phyloP scores from a whole-genome alignment of 2,329 filamentous ascomycete species.

The Scedosporium boydii region DNA sequence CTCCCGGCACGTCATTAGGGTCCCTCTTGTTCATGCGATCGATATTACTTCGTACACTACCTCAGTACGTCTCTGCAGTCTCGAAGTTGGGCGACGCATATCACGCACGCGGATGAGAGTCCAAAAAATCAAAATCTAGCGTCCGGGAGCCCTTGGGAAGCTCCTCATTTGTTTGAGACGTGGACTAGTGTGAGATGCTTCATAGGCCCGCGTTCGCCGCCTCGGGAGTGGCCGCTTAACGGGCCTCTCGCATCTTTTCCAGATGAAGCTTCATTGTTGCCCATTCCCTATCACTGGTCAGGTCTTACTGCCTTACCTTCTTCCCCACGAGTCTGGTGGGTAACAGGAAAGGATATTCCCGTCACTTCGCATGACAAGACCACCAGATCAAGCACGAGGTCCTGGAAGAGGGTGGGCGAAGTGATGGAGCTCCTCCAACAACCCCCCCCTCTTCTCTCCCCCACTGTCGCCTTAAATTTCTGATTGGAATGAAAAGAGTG shows the following conservation, averaged over 20 bases:
- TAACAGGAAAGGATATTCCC: not conserved
- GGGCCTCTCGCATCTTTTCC: not conserved
- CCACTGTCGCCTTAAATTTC: not conserved
- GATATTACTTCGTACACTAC: too few species aligned
- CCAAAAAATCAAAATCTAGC: not conserved
- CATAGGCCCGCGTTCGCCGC: not conserved
- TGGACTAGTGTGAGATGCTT: not conserved
- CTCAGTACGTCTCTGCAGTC: too few species aligned
- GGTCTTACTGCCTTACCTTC: not conserved
- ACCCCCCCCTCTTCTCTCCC: too few species aligned
- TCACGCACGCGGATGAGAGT: not conserved
- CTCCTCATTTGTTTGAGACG: not conserved
- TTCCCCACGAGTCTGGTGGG: not conserved
- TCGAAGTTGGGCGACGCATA: too few species aligned
- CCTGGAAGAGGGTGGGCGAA: not conserved
- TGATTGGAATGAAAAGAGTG: not conserved
- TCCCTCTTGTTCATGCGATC: conserved; percentile 9
- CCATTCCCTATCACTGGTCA: not conserved
- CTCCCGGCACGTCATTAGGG: conserved; percentile 3
- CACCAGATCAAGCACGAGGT: not conserved
- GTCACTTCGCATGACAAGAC: not conserved
- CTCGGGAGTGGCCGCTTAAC: not conserved
- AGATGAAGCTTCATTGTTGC: not conserved
- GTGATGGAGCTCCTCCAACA: not conserved
- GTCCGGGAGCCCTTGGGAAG: not conserved